These are phyloP conservation scores for Aspergillus viridinutans DNA, from an alignment of 2,329 filamentous ascomycete genomes.

Conservation along the genomic window DNA sequence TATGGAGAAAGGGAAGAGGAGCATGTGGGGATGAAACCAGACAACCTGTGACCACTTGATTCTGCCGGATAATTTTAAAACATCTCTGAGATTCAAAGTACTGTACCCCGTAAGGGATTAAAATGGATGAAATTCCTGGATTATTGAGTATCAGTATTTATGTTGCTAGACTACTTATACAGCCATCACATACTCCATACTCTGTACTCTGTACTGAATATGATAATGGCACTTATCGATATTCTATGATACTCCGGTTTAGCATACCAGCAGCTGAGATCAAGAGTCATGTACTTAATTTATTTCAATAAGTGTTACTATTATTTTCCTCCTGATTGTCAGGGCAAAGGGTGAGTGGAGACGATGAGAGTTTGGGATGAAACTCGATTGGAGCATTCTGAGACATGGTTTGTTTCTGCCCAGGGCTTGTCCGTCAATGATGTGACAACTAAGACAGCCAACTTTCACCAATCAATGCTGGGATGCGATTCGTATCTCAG, in stretches of 20 bases:
- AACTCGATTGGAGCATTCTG: conserved; percentile 22
- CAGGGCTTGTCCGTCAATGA: conserved; percentile 13
- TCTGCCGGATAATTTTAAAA: neutral
- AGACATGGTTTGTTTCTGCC: conserved; percentile 33
- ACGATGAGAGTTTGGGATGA: neutral
- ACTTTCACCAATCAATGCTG: neutral
- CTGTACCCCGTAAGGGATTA: neutral
- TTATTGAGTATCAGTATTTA: neutral
- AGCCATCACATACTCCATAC: no score
- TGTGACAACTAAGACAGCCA: conserved; percentile 11
- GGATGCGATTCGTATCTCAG: neutral
- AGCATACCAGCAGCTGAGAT: neutral
- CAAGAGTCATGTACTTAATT: neutral
- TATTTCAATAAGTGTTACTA: conserved; percentile 5
- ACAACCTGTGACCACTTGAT: neutral
- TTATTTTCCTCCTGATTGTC: neutral
- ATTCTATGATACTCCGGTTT: neutral
- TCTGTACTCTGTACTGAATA: neutral
- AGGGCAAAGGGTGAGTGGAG: conserved; percentile 6
- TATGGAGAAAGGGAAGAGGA: neutral
- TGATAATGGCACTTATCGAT: neutral
- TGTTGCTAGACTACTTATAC: neutral
- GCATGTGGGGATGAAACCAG: neutral
- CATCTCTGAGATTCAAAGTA: neutral
- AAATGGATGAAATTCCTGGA: neutral